Conservation (phyloP, 75 land plant genomes). For the Selaginella tamariscina region DNA sequence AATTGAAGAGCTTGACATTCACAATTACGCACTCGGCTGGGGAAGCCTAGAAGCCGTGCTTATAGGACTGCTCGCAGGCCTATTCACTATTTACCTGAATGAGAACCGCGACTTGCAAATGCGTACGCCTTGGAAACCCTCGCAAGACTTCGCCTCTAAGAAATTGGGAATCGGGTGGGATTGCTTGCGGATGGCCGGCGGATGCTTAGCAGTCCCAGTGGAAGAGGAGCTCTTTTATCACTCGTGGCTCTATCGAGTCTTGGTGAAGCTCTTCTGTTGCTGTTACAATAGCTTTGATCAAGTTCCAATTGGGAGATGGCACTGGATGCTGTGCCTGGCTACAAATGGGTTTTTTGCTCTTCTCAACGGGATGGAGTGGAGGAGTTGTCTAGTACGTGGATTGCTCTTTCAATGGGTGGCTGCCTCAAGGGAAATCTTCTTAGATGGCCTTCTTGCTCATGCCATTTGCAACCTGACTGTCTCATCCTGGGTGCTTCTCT, state of each 20-base stretch:
- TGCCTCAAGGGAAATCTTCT: conserved; percentile 16
- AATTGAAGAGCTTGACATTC: conserved; percentile 20
- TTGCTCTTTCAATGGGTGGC: conserved; percentile 24
- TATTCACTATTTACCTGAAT: conserved; percentile 20
- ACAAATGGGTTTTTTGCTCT: conserved; percentile 16
- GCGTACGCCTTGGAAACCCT: conserved; percentile 23
- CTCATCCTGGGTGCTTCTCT: conserved; percentile 21
- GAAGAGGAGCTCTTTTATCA: conserved; percentile 31
- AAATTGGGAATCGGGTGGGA: conserved; percentile 18
- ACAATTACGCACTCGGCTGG: neutral
- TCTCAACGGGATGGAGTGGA: conserved; percentile 29
- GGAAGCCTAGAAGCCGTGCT: conserved; percentile 13
- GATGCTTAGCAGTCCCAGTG: conserved; percentile 14
- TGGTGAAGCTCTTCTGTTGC: neutral
- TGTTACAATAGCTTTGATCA: conserved; percentile 7
- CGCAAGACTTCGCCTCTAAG: conserved; percentile 9
- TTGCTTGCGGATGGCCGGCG: conserved; percentile 16
- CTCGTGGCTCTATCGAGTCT: conserved; percentile 23
- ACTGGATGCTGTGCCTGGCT: conserved; percentile 21
- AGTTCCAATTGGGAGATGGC: conserved; percentile 18
- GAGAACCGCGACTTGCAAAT: conserved; percentile 23
- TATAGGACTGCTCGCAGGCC: conserved; percentile 18
- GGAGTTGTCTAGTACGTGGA: conserved; percentile 19
- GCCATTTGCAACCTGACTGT: conserved; percentile 19
- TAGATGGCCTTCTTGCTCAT: conserved; percentile 25